phyloP scores from a whole-genome alignment of 164 flowering plant species.

The Vitis riparia region DNA sequence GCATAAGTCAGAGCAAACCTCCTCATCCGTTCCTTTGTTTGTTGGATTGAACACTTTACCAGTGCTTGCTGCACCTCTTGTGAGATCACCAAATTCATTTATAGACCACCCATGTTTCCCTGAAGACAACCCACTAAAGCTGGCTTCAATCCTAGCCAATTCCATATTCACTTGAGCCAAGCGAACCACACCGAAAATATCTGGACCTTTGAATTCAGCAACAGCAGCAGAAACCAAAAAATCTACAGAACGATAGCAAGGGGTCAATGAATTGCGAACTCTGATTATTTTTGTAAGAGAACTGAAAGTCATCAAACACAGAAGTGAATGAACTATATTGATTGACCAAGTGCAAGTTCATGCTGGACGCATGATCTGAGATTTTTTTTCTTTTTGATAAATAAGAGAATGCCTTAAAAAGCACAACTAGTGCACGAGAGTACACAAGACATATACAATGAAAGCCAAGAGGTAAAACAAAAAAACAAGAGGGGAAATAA shows the following conservation, averaged over 20 bases:
- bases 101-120: slow-evolving; percentile 92
- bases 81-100: slow-evolving; percentile 90
- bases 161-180: slow-evolving; percentile 94
- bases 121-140: slow-evolving; percentile 81
- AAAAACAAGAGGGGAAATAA: no score
- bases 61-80: slow-evolving; percentile 88
- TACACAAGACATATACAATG: no score
- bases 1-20: slow-evolving; percentile 42
- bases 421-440: no score
- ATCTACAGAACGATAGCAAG: slow-evolving; percentile 42
- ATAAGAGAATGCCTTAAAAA: no score
- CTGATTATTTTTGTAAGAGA: not conserved
- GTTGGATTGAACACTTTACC: slow-evolving; percentile 74
- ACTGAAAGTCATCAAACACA: not conserved
- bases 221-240: slow-evolving; percentile 92
- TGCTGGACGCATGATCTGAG: no score
- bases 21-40: slow-evolving; percentile 22
- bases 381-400: no score
- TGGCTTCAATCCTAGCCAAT: slow-evolving; percentile 86
- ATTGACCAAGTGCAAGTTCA: not conserved
- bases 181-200: slow-evolving; percentile 87
- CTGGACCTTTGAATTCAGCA: slow-evolving; percentile 94
- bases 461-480: no score
- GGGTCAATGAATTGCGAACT: not conserved
- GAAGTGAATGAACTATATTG: not conserved